Percentiles rank a stretch among this genome's conserved stretches.
phyloP scores from a whole-genome alignment of 176 grass and related monocot species.

The Oryza brachyantha region DNA sequence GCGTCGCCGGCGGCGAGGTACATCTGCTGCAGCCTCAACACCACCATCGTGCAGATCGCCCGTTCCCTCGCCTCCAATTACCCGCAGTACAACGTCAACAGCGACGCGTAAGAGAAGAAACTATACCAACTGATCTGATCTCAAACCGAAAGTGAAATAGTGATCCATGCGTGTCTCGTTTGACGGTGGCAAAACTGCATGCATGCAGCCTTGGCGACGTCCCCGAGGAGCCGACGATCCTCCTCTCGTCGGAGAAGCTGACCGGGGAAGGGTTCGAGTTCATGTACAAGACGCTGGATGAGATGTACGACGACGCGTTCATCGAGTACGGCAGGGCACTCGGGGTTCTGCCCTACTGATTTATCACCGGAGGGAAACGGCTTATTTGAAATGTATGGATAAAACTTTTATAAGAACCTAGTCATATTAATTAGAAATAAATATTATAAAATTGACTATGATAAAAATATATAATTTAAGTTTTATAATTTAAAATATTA shows the following conservation, averaged over 20 bases:
- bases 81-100: slow-evolving; percentile 32
- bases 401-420: too few species aligned
- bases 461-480: too few species aligned
- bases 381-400: too few species aligned
- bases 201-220: background rate
- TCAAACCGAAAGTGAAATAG: too few species aligned
- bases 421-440: too few species aligned
- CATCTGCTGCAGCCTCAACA: slow-evolving; percentile 37
- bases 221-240: background rate
- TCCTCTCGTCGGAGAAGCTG: background rate
- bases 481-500: too few species aligned
- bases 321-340: background rate
- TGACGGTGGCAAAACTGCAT: too few species aligned
- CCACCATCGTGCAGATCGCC: background rate
- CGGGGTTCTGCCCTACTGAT: background rate
- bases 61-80: slow-evolving; percentile 31
- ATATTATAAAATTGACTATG: too few species aligned
- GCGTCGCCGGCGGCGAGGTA: slow-evolving; percentile 26
- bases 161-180: too few species aligned
- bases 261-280: background rate
- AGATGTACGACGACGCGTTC: background rate
- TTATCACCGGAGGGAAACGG: too few species aligned
- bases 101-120: too few species aligned
- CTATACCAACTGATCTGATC: too few species aligned
- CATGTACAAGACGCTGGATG: background rate